These are phyloP conservation scores for Chlorella vulgaris DNA, from an alignment of 139 green algal species.

Conservation along the genomic window DNA sequence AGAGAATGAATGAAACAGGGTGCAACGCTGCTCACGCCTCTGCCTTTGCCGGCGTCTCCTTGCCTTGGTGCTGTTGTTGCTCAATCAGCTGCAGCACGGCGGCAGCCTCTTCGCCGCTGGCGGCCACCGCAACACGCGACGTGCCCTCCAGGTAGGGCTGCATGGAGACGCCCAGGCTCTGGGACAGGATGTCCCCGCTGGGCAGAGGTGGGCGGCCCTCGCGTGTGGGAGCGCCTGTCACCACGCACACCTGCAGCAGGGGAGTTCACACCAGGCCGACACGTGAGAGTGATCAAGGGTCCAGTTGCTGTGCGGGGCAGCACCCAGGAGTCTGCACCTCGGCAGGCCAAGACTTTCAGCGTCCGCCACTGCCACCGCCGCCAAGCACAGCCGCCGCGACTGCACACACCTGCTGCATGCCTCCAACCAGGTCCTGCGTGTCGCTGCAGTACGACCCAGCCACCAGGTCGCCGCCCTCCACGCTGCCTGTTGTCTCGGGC, in stretches of 20 bases:
- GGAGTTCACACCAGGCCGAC: not conserved
- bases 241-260: constrained; percentile 21
- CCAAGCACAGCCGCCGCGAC: no score
- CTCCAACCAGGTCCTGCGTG: constrained; percentile 58
- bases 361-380: not conserved
- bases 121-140: not conserved
- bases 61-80: not conserved
- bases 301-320: not conserved
- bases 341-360: not conserved
- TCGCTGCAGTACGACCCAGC: constrained; percentile 43
- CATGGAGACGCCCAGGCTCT: constrained; percentile 8
- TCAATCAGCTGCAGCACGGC: not conserved
- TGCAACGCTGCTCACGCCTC: not conserved
- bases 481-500: constrained; percentile 8
- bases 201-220: not conserved
- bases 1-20: not conserved
- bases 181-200: not conserved
- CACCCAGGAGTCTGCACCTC: no score
- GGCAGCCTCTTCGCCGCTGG: not conserved
- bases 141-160: constrained; percentile 14
- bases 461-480: not conserved
- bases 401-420: constrained; percentile 49
- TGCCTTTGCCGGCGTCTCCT: not conserved
- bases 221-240: not conserved
- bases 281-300: no score